Evolutionary conservation across 78 protist genomes (phyloP).

Genomic region (Dictyostelium firmibasis): DNA sequence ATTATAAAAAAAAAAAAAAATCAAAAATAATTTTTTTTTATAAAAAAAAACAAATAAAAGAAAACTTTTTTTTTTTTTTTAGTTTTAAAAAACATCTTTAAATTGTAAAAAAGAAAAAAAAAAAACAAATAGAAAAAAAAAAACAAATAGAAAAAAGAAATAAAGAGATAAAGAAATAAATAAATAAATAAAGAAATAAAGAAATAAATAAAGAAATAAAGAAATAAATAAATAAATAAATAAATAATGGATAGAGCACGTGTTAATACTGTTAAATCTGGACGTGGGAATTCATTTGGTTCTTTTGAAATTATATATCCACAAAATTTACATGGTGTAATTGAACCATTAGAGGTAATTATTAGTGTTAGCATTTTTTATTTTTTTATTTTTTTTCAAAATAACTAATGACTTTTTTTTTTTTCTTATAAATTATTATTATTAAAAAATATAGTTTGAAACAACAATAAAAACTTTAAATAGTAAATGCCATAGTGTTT

Average conservation of each 20-base stretch:
- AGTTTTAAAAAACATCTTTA: not conserved
- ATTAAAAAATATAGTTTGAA: no score
- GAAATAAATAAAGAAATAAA: no score
- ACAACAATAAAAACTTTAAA: not conserved
- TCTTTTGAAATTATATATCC: not conserved
- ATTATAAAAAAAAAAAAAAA: no score
- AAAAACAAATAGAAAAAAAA: no score
- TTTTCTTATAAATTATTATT: not conserved
- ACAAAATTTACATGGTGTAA: not conserved
- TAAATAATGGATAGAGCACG: not conserved
- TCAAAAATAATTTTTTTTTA: no score
- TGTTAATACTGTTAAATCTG: not conserved
- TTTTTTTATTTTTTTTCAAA: not conserved
- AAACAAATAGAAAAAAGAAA: no score
- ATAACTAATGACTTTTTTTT: not conserved
- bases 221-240: not conserved
- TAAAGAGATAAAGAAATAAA: no score
- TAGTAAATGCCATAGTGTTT: not conserved
- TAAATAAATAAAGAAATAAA: no score
- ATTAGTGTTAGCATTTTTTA: not conserved
- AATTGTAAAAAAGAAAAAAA: no score
- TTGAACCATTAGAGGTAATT: not conserved
- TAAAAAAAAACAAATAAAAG: no score
- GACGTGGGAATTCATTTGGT: not conserved
- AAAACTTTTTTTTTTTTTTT: no score